A percentile compares a stretch with the other conserved stretches of the same genome.
Conservation (phyloP, 768 basidiomycete species). For the Mycena vulgaris region DNA sequence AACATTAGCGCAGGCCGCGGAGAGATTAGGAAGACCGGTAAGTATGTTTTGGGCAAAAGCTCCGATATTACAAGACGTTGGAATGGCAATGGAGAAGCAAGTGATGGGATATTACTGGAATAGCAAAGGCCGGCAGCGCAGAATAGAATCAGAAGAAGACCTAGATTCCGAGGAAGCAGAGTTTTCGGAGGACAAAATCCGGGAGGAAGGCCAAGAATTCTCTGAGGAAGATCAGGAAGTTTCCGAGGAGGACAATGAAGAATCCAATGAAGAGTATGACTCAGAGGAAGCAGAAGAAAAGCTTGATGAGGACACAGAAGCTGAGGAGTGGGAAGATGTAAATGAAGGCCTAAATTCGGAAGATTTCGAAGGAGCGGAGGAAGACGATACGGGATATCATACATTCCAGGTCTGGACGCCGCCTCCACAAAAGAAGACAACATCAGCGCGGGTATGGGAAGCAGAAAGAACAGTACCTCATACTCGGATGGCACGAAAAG, state of each 20-base stretch:
- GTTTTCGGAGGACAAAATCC: no score
- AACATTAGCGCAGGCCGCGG: background rate
- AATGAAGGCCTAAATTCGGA: background rate
- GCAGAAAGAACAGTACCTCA: no score
- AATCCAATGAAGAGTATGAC: background rate
- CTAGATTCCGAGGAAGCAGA: background rate
- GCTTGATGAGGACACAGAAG: background rate
- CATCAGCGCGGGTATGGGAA: no score
- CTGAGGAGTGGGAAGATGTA: background rate
- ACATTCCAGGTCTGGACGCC: no score
- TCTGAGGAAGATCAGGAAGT: no score
- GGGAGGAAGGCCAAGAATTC: no score
- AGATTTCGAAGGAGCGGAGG: no score
- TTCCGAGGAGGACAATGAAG: no score
- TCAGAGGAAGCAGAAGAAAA: background rate
- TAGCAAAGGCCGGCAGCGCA: background rate
- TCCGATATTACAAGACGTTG: background rate
- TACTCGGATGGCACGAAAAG: no score
- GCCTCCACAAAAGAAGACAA: no score
- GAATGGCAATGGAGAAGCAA: slow-evolving; percentile 1
- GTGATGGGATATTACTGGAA: slow-evolving; percentile 22
- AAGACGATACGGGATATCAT: no score
- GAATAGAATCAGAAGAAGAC: background rate
- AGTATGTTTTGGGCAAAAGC: background rate
- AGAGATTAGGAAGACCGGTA: background rate